These are phyloP conservation scores for Lodderomyces pseudojiufengensis DNA, from an alignment of 1,139 yeast genomes.

Conservation along the genomic window DNA sequence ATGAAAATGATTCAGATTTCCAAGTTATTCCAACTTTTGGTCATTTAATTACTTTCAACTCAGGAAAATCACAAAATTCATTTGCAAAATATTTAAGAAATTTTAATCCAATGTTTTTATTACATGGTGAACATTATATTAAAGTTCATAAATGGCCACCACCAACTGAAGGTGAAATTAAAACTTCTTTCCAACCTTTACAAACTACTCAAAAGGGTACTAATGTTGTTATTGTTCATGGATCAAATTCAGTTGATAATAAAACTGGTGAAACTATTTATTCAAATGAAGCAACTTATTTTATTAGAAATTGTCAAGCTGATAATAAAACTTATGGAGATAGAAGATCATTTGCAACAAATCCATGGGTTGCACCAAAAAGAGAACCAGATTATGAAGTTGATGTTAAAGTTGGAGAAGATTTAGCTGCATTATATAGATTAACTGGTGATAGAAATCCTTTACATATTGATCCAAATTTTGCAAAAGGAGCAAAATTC, in stretches of 20 bases:
- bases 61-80: conserved; percentile 49
- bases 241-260: conserved; percentile 66
- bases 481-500: conserved; percentile 88
- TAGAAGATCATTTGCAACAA: conserved; percentile 57
- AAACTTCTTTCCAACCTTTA: conserved; percentile 63
- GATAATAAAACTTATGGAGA: conserved; percentile 48
- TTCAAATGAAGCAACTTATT: conserved; percentile 81
- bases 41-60: conserved; percentile 68
- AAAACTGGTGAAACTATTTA: conserved; percentile 68
- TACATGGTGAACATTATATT: conserved; percentile 95
- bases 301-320: conserved; percentile 80
- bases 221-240: conserved; percentile 79
- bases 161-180: conserved; percentile 65
- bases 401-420: conserved; percentile 57
- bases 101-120: conserved; percentile 82
- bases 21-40: conserved; percentile 93
- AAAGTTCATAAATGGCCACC: conserved; percentile 77
- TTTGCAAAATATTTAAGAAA: conserved; percentile 63
- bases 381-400: conserved; percentile 63
- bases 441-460: conserved; percentile 94
- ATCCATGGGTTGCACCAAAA: conserved; percentile 64
- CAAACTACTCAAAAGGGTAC: conserved; percentile 84
- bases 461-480: conserved; percentile 86
- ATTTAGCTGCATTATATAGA: conserved; percentile 88
- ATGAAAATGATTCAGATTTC: conserved; percentile 75